phyloP scores from a whole-genome alignment of 805 yeast genomes.

The Metschnikowia matae region DNA sequence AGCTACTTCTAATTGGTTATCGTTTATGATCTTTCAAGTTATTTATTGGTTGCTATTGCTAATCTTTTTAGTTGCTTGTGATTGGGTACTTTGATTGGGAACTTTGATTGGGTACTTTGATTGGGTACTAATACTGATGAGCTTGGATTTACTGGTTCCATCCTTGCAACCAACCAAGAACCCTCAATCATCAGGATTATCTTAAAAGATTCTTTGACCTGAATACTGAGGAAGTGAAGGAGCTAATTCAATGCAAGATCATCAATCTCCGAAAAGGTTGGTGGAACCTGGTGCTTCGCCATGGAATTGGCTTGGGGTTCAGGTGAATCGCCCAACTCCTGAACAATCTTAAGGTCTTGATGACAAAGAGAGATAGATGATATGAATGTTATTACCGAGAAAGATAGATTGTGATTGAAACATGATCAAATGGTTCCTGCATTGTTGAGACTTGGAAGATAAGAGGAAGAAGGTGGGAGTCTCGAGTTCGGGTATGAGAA shows the following conservation, averaged over 20 bases:
- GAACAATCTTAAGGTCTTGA: constrained; percentile 41
- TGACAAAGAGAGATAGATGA: constrained; percentile 95
- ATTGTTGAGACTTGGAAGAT: constrained; percentile 96
- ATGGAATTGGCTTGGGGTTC: constrained; percentile 47
- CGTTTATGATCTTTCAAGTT: too few species aligned
- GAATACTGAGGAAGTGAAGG: constrained; percentile 65
- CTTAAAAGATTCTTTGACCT: constrained; percentile 60
- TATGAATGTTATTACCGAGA: constrained; percentile 85
- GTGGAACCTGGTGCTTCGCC: constrained; percentile 46
- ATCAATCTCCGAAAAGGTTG: constrained; percentile 1
- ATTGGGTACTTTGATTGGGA: too few species aligned
- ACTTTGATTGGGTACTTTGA: too few species aligned
- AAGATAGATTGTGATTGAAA: constrained; percentile 98
- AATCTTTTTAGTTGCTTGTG: too few species aligned
- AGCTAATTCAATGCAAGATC: constrained; percentile 49
- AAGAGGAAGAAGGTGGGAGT: constrained; percentile 43
- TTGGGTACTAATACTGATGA: too few species aligned
- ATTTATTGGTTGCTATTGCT: too few species aligned
- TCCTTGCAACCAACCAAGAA: too few species aligned
- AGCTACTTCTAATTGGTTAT: too few species aligned
- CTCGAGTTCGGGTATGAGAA: too few species aligned
- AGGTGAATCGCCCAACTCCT: constrained; percentile 38
- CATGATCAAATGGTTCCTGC: constrained; percentile 99
- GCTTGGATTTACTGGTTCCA: too few species aligned
- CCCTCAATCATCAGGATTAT: too few species aligned